Base-by-base conservation (phyloP, 129 eudicot genomes). In the Tanacetum coccineum region DNA sequence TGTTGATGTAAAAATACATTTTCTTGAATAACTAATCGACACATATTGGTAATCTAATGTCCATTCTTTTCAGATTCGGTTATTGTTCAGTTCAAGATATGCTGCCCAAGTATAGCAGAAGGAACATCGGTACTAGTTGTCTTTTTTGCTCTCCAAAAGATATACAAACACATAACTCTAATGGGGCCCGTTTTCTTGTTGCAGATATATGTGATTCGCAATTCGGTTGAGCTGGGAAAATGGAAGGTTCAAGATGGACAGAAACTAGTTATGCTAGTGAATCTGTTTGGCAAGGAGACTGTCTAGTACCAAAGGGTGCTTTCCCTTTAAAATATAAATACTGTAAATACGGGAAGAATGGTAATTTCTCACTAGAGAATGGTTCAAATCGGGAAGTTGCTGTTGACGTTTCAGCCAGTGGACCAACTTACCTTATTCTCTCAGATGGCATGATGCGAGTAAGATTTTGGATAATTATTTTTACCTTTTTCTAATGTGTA, bases 361-460 rank as follows among this genome's bases (percentile, higher is more conserved):
- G 83, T 56, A 68, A 77, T 55, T 64, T 89, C 39, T 82, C 90
- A 22, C 19, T 84, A 56, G 99, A 93, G 74, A 73, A 64, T 42
- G 96, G 99, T 67, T 52, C 89, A 39, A 93, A 87, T 61, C 72
- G 99, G 58, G 99, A 93, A 74, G 76, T 89, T 22, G 62, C 76
- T 12, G 75, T 82, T 67, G 94, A 87, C 57, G 67, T 85, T 71
- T 79, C 91, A 61, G 60, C 64, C 46, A 73, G 78, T 62, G 89
- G 87, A 73, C 90, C 96, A 40, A 82, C 82, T 70, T 93, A 80
- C 70, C 65, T 89, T 64, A 28, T 89, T 53, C 90, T 87, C 32
- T 89, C 95, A 28, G 99, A 93, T 73, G 96, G 99, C 79, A 74
- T 86, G 89, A 84, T 93, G 87, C 82, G 99, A 58, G 99, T 93